phyloP scores from a whole-genome alignment of 2,329 filamentous ascomycete genomes.

The Diplodia corticola region DNA sequence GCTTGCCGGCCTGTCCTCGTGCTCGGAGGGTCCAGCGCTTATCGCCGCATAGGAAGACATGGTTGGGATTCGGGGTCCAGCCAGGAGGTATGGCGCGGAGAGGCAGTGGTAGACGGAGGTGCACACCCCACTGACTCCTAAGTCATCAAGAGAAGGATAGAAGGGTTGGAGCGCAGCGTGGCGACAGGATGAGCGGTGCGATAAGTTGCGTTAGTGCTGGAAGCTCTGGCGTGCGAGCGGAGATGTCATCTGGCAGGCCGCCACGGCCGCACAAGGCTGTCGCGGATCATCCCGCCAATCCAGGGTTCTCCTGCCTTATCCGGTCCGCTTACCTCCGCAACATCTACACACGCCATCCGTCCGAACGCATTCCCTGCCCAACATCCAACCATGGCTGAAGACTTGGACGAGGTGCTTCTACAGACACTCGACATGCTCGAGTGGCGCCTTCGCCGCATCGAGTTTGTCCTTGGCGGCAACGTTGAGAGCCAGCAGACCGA shows the following conservation, averaged over 20 bases:
- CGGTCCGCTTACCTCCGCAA: not conserved
- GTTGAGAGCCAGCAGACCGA: constrained; percentile 28
- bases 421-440: constrained; percentile 48
- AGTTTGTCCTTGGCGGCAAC: constrained; percentile 45
- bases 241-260: constrained; percentile 18
- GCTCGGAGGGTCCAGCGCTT: constrained; percentile 39
- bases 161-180: not conserved
- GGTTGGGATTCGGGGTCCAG: constrained; percentile 24
- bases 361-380: not conserved
- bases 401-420: constrained; percentile 41
- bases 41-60: constrained; percentile 53
- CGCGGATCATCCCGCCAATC: constrained; percentile 12
- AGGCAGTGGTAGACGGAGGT: constrained; percentile 1
- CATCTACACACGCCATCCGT: not conserved
- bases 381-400: constrained; percentile 29
- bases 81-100: constrained; percentile 11
- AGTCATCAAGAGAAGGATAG: constrained; percentile 11
- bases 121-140: constrained; percentile 12
- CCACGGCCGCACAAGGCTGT: not conserved
- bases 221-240: constrained; percentile 16
- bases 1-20: constrained; percentile 44
- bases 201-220: constrained; percentile 12
- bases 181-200: not conserved
- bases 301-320: constrained; percentile 18
- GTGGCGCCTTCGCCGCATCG: constrained; percentile 46